Evolutionary conservation across 2,329 filamentous ascomycete genomes (phyloP).

Genomic region (Xylaria sp.): DNA sequence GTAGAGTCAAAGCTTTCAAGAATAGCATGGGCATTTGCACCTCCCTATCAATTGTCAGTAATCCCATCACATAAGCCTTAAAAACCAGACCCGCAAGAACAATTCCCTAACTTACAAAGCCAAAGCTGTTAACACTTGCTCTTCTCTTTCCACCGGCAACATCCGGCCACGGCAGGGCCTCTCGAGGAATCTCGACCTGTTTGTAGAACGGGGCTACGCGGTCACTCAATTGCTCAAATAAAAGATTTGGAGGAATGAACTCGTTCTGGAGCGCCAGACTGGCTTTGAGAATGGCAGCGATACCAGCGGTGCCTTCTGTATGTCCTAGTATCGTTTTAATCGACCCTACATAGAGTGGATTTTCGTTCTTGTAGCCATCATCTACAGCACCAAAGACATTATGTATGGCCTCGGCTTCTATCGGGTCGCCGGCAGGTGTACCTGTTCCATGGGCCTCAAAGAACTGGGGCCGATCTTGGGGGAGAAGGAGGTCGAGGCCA

Average conservation of each 20-base stretch:
- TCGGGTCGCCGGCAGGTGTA: constrained; percentile 17
- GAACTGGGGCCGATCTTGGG: constrained; percentile 15
- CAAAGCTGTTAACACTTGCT: not conserved
- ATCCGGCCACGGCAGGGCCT: not conserved
- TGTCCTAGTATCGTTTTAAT: constrained; percentile 26
- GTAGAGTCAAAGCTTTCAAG: not conserved
- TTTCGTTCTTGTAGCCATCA: not conserved
- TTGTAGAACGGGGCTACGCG: not conserved
- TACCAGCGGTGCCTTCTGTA: constrained; percentile 23
- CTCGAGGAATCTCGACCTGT: not conserved
- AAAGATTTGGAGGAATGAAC: constrained; percentile 3
- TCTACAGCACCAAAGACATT: not conserved
- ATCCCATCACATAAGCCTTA: not conserved
- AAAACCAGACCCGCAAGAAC: not conserved
- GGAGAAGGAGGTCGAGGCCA: not conserved
- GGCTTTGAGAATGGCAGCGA: constrained; percentile 20
- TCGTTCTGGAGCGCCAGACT: constrained; percentile 5
- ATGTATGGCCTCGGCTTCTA: constrained; percentile 18
- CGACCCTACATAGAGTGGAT: constrained; percentile 15
- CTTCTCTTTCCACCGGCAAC: not conserved
- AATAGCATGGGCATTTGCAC: constrained; percentile 3
- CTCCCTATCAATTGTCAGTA: not conserved
- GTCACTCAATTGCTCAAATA: not conserved
- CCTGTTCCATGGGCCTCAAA: constrained; percentile 25
- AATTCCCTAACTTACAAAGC: not conserved